Base-by-base conservation (phyloP, 192 early-diverging fungal genomes). In the Podila horticola region DNA sequence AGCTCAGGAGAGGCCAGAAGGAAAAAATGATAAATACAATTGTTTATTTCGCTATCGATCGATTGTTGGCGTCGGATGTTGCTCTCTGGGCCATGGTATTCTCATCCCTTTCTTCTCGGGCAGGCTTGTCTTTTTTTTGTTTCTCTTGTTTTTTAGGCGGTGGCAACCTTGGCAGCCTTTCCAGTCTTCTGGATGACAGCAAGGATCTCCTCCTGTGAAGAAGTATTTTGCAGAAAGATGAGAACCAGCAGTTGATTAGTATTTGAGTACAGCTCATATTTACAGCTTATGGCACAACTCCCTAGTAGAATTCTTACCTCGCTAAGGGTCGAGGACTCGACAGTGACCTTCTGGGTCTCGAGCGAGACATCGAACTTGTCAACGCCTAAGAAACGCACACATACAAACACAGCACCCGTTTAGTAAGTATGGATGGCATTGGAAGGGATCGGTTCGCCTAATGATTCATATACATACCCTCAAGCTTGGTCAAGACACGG, bases 271-370 rank as follows among this genome's bases (percentile, higher is more conserved):
- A 11, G 13, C 4, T 45, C 41, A 45, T 45, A 11, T 9, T 12
- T 11, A 41, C 11, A 41, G 38, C 11, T 41, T 12, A 0, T 41
- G 2, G 38, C 15, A 15, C 34, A 45, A 45, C 41, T 15, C 13
- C 13, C 41, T 45, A 15, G 41, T 3, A 0, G 34, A 1, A 36
- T 36, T 36, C 34, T 45, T 60, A 81, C 77, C 71, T 81, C 51
- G 48, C 55, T 41, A 48, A 72, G 71, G 13, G 4, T 73, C 7
- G 70, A 41, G 22, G 86, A 72, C 66, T 87, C 86, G 29, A 91
- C 91, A 31, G 68, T 77, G 60, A 92, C 91, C 58, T 79, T 84
- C 82, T 92, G 88, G 55, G 83, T 87, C 65, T 90, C 91, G 41
- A 92, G 87, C 6, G 83, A 87, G 67, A 92, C 86, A 65, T 92